Evolutionary conservation across 2,329 filamentous ascomycete species (phyloP), one percentile per base, ranked within the genome.

Genomic region (Tolypocladium inflatum): DNA sequence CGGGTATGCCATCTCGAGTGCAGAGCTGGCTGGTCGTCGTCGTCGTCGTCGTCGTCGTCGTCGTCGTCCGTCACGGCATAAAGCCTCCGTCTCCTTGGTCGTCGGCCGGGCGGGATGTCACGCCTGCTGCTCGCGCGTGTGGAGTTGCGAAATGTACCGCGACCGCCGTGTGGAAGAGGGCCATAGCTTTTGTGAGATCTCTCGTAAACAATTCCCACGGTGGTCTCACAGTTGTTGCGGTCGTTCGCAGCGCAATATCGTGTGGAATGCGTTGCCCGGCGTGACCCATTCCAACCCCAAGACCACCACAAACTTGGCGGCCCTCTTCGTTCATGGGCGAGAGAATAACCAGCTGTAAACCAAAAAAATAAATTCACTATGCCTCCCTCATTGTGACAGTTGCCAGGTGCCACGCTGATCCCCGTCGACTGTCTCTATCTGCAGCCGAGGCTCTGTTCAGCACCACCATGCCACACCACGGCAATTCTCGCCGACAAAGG

Each of bases 211-310:
- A 37, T 19, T 11, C 4, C 33, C 48, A 33, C 21, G 26, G 45
- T 7, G 8, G 19, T n/a, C 6, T 30, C 43, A 15, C 19, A 30
- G 17, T 10, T 19, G 8, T 45, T 50, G 45, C 26, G n/a, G 19
- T 3, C 13, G 9, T 13, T 4, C 51, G 54, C 21, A 17, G 35
- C 35, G 55, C 67, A 66, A 68, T 66, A 63, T 65, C 56, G 57
- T 57, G 56, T 69, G 73, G 73, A 75, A 75, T 74, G 73, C 67
- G 73, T 75, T 73, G 72, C 68, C 61, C 63, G 57, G 65, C 61
- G 66, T 67, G 59, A 68, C 61, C 61, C 72, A 74, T 74, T 74
- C 72, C 72, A 71, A 56, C 56, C 45, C 43, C 55, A 50, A 52
- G 45, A 58, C 61, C 64, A 65, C 62, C 58, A 59, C 42, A 19